Evolutionary conservation across 2,329 filamentous ascomycete genomes (phyloP).

Genomic region (Fusarium proliferatum): DNA sequence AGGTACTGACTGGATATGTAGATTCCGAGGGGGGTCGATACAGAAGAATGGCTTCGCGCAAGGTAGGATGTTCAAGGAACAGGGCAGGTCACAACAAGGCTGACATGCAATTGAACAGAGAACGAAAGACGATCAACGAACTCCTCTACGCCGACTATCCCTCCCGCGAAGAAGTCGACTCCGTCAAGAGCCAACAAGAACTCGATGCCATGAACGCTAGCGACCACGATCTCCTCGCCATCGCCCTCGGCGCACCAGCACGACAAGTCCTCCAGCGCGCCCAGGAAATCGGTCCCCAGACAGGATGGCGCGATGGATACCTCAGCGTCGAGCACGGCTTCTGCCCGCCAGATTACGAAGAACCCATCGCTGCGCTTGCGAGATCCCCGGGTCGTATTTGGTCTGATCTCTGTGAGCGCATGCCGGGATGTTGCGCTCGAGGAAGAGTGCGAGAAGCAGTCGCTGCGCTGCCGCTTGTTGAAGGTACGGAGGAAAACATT

Average conservation of each 20-base stretch:
- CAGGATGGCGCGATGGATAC: constrained; percentile 61
- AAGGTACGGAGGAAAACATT: constrained; percentile 61
- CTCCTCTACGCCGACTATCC: constrained; percentile 59
- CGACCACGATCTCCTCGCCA: constrained; percentile 62
- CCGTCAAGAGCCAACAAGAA: constrained; percentile 52
- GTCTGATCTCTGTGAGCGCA: constrained; percentile 64
- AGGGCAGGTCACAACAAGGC: neutral
- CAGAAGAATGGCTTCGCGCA: constrained; percentile 59
- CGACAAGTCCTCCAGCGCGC: constrained; percentile 65
- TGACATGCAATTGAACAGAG: constrained; percentile 38
- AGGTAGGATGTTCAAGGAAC: constrained; percentile 28
- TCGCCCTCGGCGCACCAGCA: constrained; percentile 64
- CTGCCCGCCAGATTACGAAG: constrained; percentile 62
- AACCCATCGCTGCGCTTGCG: constrained; percentile 56
- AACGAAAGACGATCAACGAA: constrained; percentile 60
- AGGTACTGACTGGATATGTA: constrained; percentile 10
- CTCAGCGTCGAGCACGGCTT: constrained; percentile 60
- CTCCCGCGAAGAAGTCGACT: constrained; percentile 52
- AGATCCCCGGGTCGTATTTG: constrained; percentile 64
- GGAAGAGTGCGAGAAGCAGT: constrained; percentile 63
- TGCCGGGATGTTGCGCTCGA: constrained; percentile 62
- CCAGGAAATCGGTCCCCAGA: constrained; percentile 62
- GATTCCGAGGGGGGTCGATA: constrained; percentile 59
- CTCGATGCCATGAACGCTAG: constrained; percentile 60
- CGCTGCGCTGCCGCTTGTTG: constrained; percentile 59